Evolutionary conservation across 2,329 filamentous ascomycete species (phyloP), one percentile per base, ranked within the genome.

Genomic region (Colletotrichum ledebouriae): DNA sequence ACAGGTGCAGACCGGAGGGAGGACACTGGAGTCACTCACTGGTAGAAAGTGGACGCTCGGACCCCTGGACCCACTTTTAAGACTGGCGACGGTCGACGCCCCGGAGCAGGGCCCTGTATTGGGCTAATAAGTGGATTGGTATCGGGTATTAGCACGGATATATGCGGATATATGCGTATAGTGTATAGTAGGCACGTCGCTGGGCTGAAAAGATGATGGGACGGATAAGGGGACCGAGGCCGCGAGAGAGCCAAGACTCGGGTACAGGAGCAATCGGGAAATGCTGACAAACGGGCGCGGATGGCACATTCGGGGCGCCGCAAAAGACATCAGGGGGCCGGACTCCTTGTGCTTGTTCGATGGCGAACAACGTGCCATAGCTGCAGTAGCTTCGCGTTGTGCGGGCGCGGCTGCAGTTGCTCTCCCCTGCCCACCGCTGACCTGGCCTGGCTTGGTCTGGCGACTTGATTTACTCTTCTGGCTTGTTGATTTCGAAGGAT

Each of bases 141-240:
- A n/a, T 37, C 60, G 65, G 65, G 61, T 59, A 68, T 65, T 65
- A 68, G 42, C 41, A n/a, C 61, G 65, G 65, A 64, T 49, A 68
- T 65, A 68, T 50, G 53, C 41, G 41, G 3, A 22, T 22, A 17
- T 17, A 17, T 17, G 17, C 17, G 17, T 17, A 17, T 17, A 2
- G 22, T 4, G 22, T 22, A 22, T 49, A 39, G 39, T 64, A 42
- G 63, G 9, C 42, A 47, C 33, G 41, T 3, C 34, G 41, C 57
- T 62, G 60, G 65, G 34, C 60, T 59, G 55, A 59, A 64, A 41
- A 59, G 47, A 59, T 59, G 29, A 68, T 65, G 47, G 53, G 65
- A 59, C 61, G 65, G 65, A 65, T 64, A 49, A 68, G 61, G 39
- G 55, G 33, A 65, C 65, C 65, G 47, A 59, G 46, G 39, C 29